Evolutionary conservation across 2,329 filamentous ascomycete species (phyloP).

Genomic region (Exophiala bonariae): DNA sequence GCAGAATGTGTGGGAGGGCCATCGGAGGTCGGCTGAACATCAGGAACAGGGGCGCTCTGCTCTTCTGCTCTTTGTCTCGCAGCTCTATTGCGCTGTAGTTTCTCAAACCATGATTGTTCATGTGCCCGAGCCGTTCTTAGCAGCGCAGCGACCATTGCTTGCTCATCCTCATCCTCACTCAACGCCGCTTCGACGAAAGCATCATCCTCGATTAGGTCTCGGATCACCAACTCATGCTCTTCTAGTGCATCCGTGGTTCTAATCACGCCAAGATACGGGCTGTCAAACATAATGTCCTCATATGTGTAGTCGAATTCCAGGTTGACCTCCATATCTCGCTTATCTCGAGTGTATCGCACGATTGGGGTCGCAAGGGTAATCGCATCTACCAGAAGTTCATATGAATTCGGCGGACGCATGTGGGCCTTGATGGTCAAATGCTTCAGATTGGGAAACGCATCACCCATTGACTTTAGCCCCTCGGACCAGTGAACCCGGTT

Average conservation of each 20-base stretch:
- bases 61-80: neutral
- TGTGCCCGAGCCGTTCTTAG: constrained; percentile 8
- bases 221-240: constrained; percentile 14
- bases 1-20: too few species aligned
- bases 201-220: constrained; percentile 18
- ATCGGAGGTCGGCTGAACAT: too few species aligned
- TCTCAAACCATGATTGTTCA: constrained; percentile 13
- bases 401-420: constrained; percentile 16
- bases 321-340: constrained; percentile 1
- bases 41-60: neutral
- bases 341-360: constrained; percentile 5
- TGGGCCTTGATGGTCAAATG: constrained; percentile 12
- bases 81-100: constrained; percentile 5
- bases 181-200: constrained; percentile 8
- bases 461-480: constrained; percentile 2
- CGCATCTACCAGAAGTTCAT: constrained; percentile 9
- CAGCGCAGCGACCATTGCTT: constrained; percentile 7
- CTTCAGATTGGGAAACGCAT: constrained; percentile 8
- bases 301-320: constrained; percentile 14
- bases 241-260: constrained; percentile 12
- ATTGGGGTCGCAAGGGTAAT: constrained; percentile 11
- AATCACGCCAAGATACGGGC: constrained; percentile 12
- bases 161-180: constrained; percentile 6
- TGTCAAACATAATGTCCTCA: constrained; percentile 12
- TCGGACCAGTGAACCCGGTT: constrained; percentile 8